Percentiles rank a stretch among this genome's conserved stretches.
Conservation (phyloP, 2,329 filamentous ascomycete species). For the Trichoderma lentiforme region DNA sequence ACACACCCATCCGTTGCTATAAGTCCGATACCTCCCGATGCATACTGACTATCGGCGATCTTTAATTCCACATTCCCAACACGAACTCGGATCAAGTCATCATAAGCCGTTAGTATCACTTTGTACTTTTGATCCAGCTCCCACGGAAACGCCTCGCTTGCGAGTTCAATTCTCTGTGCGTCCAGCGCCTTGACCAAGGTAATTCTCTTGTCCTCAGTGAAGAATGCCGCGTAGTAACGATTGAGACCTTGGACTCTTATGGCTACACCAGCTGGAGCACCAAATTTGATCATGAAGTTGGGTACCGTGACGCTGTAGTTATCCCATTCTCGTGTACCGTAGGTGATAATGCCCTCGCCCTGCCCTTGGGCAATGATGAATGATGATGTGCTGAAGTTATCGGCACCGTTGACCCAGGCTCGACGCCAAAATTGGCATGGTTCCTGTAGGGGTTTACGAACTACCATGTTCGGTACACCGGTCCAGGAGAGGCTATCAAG, state of each 20-base stretch:
- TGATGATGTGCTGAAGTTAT: neutral
- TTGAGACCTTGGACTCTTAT: conserved; percentile 30
- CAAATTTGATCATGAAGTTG: conserved; percentile 27
- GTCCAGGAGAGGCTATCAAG: conserved; percentile 16
- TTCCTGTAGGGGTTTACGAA: neutral
- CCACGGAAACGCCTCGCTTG: conserved; percentile 11
- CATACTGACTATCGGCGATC: conserved; percentile 7
- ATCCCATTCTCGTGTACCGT: conserved; percentile 34
- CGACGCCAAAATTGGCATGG: conserved; percentile 15
- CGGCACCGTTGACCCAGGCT: conserved; percentile 15
- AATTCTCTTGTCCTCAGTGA: conserved; percentile 21
- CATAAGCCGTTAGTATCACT: neutral
- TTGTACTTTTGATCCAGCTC: conserved; percentile 5
- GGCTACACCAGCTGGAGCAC: conserved; percentile 26
- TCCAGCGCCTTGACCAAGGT: conserved; percentile 16
- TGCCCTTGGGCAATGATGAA: conserved; percentile 13
- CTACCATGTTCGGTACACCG: conserved; percentile 16
- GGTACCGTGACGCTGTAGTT: conserved; percentile 26
- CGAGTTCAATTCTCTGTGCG: neutral
- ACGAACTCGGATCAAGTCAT: neutral
- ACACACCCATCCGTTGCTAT: conserved; percentile 19
- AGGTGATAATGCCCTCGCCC: conserved; percentile 29
- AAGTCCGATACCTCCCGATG: conserved; percentile 15
- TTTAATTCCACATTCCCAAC: conserved; percentile 2
- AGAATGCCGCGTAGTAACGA: conserved; percentile 29